Percentiles rank a stretch among this genome's conserved stretches.
phyloP scores from a whole-genome alignment of 345 rosid genomes.

The Pugionium cornutum region DNA sequence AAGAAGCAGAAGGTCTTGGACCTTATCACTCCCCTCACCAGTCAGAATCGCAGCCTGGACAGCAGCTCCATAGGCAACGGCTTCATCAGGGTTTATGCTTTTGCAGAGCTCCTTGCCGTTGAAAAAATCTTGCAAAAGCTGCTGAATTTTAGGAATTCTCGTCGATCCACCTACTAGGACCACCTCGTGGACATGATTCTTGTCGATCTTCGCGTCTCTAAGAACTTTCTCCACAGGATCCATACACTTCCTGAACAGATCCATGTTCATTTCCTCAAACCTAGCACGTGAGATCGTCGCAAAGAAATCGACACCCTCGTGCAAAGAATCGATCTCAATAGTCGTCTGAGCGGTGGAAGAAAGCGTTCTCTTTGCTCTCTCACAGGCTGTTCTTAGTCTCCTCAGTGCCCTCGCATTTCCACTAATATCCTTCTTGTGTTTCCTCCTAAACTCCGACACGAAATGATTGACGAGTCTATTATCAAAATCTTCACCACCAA shows the following conservation, averaged over 20 bases:
- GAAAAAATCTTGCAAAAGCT: constrained; percentile 48
- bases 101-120: constrained; percentile 54
- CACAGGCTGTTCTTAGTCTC: constrained; percentile 71
- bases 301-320: constrained; percentile 50
- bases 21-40: constrained; percentile 51
- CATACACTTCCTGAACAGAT: constrained; percentile 50
- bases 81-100: constrained; percentile 54
- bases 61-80: constrained; percentile 52
- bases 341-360: constrained; percentile 54
- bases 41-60: constrained; percentile 51
- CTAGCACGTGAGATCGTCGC: constrained; percentile 47
- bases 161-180: constrained; percentile 54
- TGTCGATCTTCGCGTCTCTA: constrained; percentile 43
- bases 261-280: constrained; percentile 59
- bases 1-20: constrained; percentile 48
- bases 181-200: constrained; percentile 46
- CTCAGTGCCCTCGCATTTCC: constrained; percentile 70
- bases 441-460: constrained; percentile 66
- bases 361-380: constrained; percentile 71
- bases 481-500: constrained; percentile 76
- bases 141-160: constrained; percentile 52
- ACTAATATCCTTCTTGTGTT: constrained; percentile 62
- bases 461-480: constrained; percentile 71
- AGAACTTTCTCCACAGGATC: constrained; percentile 55
- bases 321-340: constrained; percentile 50